A percentile compares a stretch with the other conserved stretches of the same genome.
phyloP scores from a whole-genome alignment of 1,284 basidiomycete species.

The Volvariella surrecta region DNA sequence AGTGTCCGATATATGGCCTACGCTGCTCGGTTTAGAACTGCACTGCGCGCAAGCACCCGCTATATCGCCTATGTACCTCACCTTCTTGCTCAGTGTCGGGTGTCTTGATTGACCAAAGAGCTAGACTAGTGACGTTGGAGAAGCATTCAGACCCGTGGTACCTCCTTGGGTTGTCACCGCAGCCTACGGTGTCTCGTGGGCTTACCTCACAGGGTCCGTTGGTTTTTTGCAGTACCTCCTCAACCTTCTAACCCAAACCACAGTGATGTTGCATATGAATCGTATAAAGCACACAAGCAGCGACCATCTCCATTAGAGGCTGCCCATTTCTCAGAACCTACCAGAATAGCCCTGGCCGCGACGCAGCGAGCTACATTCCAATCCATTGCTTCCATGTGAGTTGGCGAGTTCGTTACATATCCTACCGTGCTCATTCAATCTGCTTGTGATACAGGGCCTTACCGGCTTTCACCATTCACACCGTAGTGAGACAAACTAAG shows the following conservation, averaged over 20 bases:
- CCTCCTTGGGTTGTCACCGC: conserved; percentile 71
- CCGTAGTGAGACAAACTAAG: conserved; percentile 73
- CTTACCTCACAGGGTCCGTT: conserved; percentile 58
- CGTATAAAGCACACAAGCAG: conserved; percentile 74
- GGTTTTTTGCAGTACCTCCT: conserved; percentile 8
- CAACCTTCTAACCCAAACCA: conserved; percentile 7
- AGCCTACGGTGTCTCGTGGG: conserved; percentile 85
- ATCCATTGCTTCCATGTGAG: conserved; percentile 81
- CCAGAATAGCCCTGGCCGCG: conserved; percentile 62
- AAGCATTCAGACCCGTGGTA: conserved; percentile 87
- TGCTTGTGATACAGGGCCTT: conserved; percentile 48
- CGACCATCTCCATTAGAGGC: conserved; percentile 72
- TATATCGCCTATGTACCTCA: conserved; percentile 75
- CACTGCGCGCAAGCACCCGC: conserved; percentile 63
- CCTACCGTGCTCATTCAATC: conserved; percentile 4
- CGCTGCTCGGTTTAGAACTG: conserved; percentile 71
- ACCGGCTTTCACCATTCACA: conserved; percentile 79
- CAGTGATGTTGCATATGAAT: conserved; percentile 88
- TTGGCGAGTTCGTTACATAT: conserved; percentile 9
- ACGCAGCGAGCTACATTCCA: conserved; percentile 81
- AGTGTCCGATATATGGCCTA: conserved; percentile 69
- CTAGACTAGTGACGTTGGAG: conserved; percentile 84
- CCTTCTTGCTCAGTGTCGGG: conserved; percentile 15
- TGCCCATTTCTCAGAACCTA: conserved; percentile 69
- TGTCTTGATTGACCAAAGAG: conserved; percentile 2